Evolutionary conservation across 805 yeast species (phyloP).

Genomic region (Wickerhamomyces hampshirensis): DNA sequence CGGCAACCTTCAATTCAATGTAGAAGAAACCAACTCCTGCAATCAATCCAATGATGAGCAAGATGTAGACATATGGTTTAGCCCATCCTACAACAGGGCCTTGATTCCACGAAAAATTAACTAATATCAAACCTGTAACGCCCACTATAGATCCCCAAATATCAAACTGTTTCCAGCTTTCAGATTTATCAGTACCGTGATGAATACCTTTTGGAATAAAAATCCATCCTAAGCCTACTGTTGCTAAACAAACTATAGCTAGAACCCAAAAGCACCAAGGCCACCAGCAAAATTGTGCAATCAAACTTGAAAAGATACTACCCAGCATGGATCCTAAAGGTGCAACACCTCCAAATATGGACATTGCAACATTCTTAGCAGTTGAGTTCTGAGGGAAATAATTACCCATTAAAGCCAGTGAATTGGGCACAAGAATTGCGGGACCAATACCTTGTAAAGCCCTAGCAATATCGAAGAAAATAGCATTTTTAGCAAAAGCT

Average conservation of each 20-base stretch:
- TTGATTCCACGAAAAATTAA: constrained; percentile 70
- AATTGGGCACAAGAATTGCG: constrained; percentile 52
- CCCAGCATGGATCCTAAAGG: constrained; percentile 55
- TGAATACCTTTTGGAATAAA: not conserved
- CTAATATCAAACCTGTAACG: constrained; percentile 50
- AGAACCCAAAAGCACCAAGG: constrained; percentile 43
- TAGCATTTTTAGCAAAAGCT: constrained; percentile 39
- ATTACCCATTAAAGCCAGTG: constrained; percentile 48
- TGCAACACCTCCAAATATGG: constrained; percentile 50
- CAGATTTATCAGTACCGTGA: not conserved
- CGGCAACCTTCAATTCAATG: constrained; percentile 36
- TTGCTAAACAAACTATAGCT: constrained; percentile 30
- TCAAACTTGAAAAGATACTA: constrained; percentile 42
- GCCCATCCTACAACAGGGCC: constrained; percentile 70
- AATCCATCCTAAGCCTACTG: no score
- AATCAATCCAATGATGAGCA: constrained; percentile 45
- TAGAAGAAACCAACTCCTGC: constrained; percentile 39
- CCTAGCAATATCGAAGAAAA: constrained; percentile 44
- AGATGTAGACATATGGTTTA: constrained; percentile 47
- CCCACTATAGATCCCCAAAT: constrained; percentile 49
- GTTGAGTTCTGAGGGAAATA: constrained; percentile 36
- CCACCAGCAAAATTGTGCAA: constrained; percentile 40
- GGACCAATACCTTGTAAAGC: constrained; percentile 58
- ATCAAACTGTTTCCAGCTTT: constrained; percentile 23
- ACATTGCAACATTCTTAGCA: constrained; percentile 35